Evolutionary conservation across 179 eudicot genomes (phyloP), one percentile per base, ranked within the genome.

Genomic region (Carnegiea gigantea): DNA sequence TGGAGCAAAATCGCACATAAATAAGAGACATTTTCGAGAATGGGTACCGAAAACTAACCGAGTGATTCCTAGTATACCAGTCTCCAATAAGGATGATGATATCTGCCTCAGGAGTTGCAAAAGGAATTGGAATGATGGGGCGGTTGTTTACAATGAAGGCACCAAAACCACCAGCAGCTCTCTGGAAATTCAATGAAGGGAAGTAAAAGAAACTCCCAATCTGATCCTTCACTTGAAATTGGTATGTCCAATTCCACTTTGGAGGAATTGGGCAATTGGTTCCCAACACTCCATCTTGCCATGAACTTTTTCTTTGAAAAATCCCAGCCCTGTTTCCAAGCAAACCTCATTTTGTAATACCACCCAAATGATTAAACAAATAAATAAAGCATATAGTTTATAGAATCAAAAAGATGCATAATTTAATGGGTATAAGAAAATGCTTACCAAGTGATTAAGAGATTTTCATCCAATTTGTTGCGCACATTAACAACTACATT

Each of bases 161-260:
- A 44, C 98, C 98, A 76, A 75, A 95, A 2, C 98, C 98, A 75
- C 98, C 98, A 2, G 95, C 78, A n/a, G 98, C 98, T 80, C 92
- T 83, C 78, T 94, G 98, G 80, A 94, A 90, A 85, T 92, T 87
- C 83, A 87, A 86, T 0, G 72, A 67, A 11, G 72, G 72, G 20
- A 67, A 67, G 72, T 67, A 67, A 28, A 88, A 93, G 89, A 86
- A 94, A 85, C 98, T 95, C 36, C 98, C 97, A 85, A 95, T 88
- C 81, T 95, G 97, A 82, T 93, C 98, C 89, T 95, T 95, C 18
- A 91, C 98, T 83, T 94, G 98, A 81, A 94, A 94, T 15, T 93
- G 84, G 86, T 92, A 94, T 78, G 98, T 95, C 92, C 92, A 90
- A 26, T 90, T 90, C 92, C 92, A 90, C 86, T 87, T 88, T 60